These are phyloP conservation scores for Collybia sordida DNA, from an alignment of 768 basidiomycete genomes.

Conservation along the genomic window DNA sequence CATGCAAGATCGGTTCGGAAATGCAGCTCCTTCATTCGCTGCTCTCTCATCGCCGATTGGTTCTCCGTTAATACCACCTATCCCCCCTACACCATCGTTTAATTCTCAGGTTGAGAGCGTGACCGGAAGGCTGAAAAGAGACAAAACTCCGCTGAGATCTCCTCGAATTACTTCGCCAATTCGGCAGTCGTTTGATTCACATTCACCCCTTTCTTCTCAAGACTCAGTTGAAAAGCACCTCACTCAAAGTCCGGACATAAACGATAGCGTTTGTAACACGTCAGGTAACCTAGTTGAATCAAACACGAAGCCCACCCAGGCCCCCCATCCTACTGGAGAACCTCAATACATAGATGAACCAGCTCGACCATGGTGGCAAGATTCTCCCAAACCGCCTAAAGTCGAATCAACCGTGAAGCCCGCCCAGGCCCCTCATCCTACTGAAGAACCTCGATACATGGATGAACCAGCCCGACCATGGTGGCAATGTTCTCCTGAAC, in stretches of 20 bases:
- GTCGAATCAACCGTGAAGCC: too few species aligned
- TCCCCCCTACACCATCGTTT: constrained; percentile 17
- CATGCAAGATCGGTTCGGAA: constrained; percentile 2
- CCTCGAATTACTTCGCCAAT: constrained; percentile 3
- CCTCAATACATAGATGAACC: too few species aligned
- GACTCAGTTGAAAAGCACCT: constrained; percentile 48
- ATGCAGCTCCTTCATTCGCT: constrained; percentile 19
- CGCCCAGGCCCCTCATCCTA: too few species aligned
- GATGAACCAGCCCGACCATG: too few species aligned
- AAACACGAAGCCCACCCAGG: too few species aligned
- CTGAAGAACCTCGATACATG: too few species aligned
- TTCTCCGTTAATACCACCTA: constrained; percentile 7
- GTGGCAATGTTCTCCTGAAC: too few species aligned
- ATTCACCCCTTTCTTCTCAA: constrained; percentile 35
- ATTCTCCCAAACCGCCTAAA: too few species aligned
- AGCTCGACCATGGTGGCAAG: too few species aligned
- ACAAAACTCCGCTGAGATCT: neutral
- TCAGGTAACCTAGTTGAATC: neutral
- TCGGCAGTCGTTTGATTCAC: constrained; percentile 15
- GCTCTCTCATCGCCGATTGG: constrained; percentile 24
- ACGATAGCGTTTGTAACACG: constrained; percentile 8
- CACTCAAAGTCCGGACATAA: constrained; percentile 35
- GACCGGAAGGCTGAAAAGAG: constrained; percentile 2
- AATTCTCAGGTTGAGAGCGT: constrained; percentile 16
- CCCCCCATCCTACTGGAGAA: too few species aligned